A percentile compares a stretch with the other conserved stretches of the same genome.
phyloP scores from a whole-genome alignment of 2,329 filamentous ascomycete species.

The Tolypocladium album region DNA sequence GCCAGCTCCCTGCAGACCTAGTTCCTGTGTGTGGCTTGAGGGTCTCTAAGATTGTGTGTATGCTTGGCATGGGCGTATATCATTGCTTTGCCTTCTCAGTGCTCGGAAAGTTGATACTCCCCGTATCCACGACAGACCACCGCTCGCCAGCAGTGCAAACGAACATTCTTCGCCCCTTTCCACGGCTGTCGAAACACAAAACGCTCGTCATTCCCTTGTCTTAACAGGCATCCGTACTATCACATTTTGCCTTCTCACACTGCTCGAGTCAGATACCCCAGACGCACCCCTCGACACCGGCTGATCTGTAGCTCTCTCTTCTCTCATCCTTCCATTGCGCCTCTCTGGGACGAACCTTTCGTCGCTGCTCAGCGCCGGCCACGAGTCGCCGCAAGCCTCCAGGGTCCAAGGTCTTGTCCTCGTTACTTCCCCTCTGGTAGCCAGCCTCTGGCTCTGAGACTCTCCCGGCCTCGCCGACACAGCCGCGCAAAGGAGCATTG shows the following conservation, averaged over 20 bases:
- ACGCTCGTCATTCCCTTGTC: slow-evolving; percentile 1
- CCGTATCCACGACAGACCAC: background rate
- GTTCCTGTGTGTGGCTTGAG: background rate
- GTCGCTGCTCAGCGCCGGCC: background rate
- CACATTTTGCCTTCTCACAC: background rate
- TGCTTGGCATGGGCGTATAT: background rate
- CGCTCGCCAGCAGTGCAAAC: background rate
- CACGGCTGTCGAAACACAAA: background rate
- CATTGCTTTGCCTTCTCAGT: background rate
- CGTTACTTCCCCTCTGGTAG: background rate
- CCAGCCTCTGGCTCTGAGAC: background rate
- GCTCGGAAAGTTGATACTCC: background rate
- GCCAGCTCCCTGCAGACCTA: background rate
- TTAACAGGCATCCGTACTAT: background rate
- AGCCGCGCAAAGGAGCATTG: background rate
- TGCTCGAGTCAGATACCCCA: slow-evolving; percentile 1
- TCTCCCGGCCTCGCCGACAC: background rate
- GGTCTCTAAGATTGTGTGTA: background rate
- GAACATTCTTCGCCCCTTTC: background rate
- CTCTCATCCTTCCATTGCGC: background rate
- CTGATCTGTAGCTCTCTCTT: background rate
- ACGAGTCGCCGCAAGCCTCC: background rate
- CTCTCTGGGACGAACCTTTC: background rate
- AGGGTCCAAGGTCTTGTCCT: background rate
- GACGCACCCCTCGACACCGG: background rate